These are phyloP conservation scores for Phaseolus coccineus DNA, from an alignment of 331 rosid genomes.

Conservation along the genomic window DNA sequence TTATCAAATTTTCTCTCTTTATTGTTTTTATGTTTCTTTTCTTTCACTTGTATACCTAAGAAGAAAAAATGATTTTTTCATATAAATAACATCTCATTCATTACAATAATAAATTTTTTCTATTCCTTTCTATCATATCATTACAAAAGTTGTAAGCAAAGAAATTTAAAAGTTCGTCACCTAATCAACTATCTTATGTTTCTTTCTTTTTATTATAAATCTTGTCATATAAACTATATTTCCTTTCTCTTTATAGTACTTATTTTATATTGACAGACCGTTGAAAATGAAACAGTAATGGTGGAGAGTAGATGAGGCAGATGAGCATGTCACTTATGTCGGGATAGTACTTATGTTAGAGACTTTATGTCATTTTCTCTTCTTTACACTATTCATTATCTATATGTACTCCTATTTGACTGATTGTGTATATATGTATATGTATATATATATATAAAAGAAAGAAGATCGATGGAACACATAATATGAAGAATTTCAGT, in stretches of 20 bases:
- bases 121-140: too few relatives aligned
- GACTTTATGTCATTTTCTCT: slow-evolving; percentile 2
- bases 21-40: not conserved
- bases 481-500: slow-evolving; percentile 2
- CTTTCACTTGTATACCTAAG: not conserved
- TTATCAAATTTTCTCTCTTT: too few relatives aligned
- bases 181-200: too few relatives aligned
- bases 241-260: too few relatives aligned
- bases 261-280: not conserved
- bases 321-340: not conserved
- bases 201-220: too few relatives aligned
- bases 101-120: too few relatives aligned
- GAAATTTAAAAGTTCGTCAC: too few relatives aligned
- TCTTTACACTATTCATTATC: not conserved
- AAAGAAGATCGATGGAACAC: not conserved
- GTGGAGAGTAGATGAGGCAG: not conserved
- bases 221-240: too few relatives aligned
- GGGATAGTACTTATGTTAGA: not conserved
- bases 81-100: too few relatives aligned
- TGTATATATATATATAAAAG: not conserved
- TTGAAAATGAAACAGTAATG: slow-evolving; percentile 1
- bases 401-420: not conserved
- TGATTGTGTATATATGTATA: not conserved
- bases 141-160: too few relatives aligned
- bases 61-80: too few relatives aligned